phyloP scores from a whole-genome alignment of 1,284 basidiomycete genomes.

The Pisolithus thermaeus region DNA sequence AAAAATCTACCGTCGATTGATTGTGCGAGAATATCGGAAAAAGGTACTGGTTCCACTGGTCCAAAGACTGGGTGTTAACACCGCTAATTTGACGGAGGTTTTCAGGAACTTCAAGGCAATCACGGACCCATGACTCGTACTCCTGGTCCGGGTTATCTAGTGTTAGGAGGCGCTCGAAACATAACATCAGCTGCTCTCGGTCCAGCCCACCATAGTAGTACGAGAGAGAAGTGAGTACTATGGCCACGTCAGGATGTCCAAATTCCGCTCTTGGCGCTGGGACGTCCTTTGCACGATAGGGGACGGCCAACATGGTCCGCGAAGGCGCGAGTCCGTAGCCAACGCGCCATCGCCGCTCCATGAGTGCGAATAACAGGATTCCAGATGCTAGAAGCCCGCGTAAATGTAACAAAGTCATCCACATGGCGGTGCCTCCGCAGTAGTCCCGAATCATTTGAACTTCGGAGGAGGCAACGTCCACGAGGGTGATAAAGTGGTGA shows the following conservation, averaged over 20 bases:
- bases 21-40: constrained; percentile 35
- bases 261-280: constrained; percentile 47
- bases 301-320: constrained; percentile 47
- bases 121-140: constrained; percentile 39
- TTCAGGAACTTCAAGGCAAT: constrained; percentile 20
- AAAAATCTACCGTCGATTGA: constrained; percentile 43
- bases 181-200: constrained; percentile 31
- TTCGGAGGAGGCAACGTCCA: constrained; percentile 1
- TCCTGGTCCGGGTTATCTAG: constrained; percentile 40
- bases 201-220: constrained; percentile 49
- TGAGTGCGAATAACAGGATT: constrained; percentile 37
- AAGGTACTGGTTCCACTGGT: constrained; percentile 29
- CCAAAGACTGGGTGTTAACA: constrained; percentile 37
- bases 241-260: constrained; percentile 47
- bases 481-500: constrained; percentile 13
- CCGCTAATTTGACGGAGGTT: constrained; percentile 30
- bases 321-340: constrained; percentile 43
- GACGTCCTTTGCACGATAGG: constrained; percentile 49
- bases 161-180: constrained; percentile 38
- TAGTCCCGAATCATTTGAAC: constrained; percentile 10
- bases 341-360: constrained; percentile 44
- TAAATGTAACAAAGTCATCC: constrained; percentile 35
- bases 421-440: constrained; percentile 15
- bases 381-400: constrained; percentile 41
- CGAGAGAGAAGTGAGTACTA: constrained; percentile 43